These are phyloP conservation scores for Rhizopogon vinicolor DNA, from an alignment of 768 basidiomycete genomes.

Conservation along the genomic window DNA sequence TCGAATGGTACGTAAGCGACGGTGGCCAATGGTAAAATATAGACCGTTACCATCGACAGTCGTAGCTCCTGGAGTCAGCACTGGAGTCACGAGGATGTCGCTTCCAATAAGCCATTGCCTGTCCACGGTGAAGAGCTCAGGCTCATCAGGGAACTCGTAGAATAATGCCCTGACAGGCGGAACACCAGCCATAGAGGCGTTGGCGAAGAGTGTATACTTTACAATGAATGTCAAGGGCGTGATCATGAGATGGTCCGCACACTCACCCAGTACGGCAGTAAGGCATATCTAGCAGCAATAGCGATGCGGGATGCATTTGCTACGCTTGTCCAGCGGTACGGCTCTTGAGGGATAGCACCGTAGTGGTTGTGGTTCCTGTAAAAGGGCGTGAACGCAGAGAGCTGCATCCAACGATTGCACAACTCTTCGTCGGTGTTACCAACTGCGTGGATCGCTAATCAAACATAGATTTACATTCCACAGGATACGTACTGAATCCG, in stretches of 20 bases:
- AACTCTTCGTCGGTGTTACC: slow-evolving; percentile 77
- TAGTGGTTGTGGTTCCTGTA: slow-evolving; percentile 72
- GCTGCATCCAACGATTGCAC: slow-evolving; percentile 82
- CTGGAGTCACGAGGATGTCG: slow-evolving; percentile 72
- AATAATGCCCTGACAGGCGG: slow-evolving; percentile 74
- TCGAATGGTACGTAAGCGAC: no score
- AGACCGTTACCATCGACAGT: slow-evolving; percentile 49
- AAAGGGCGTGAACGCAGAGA: slow-evolving; percentile 78
- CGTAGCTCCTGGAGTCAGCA: slow-evolving; percentile 61
- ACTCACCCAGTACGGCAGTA: slow-evolving; percentile 77
- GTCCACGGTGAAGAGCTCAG: slow-evolving; percentile 56
- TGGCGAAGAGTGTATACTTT: slow-evolving; percentile 71
- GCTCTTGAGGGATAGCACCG: slow-evolving; percentile 68
- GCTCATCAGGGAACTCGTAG: slow-evolving; percentile 72
- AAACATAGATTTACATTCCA: neutral
- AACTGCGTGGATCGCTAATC: slow-evolving; percentile 3
- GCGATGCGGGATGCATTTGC: slow-evolving; percentile 68
- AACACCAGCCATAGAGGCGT: slow-evolving; percentile 57
- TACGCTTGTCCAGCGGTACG: slow-evolving; percentile 78
- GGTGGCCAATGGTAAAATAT: no score
- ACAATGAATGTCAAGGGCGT: neutral
- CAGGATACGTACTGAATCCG: slow-evolving; percentile 19
- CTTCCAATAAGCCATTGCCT: slow-evolving; percentile 71
- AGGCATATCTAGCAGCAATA: slow-evolving; percentile 60
- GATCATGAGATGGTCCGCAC: neutral